Percentiles rank a stretch among this genome's conserved stretches.
Evolutionary conservation across 78 protist species (phyloP).

Genomic region (Anaeramoeba ignava): DNA sequence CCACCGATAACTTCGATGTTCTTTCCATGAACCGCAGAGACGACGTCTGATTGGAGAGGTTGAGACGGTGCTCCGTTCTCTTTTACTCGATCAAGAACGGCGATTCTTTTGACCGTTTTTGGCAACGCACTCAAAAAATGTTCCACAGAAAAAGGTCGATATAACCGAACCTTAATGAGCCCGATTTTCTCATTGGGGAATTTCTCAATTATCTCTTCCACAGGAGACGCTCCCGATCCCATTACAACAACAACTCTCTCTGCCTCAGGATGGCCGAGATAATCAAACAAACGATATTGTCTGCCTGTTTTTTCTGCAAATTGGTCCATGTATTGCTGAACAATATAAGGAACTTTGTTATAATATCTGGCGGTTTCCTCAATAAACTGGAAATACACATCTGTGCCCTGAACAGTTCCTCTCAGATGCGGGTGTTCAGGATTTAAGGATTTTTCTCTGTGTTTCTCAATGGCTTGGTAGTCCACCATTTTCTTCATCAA

Average conservation of each 20-base stretch:
- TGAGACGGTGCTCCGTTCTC: conserved; percentile 37
- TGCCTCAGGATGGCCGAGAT: conserved; percentile 47
- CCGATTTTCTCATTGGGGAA: conserved; percentile 38
- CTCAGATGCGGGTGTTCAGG: conserved; percentile 38
- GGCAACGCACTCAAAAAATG: conserved; percentile 43
- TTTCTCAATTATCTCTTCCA: conserved; percentile 20
- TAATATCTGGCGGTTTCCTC: conserved; percentile 28
- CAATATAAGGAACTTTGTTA: conserved; percentile 26
- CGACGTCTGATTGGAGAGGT: conserved; percentile 48
- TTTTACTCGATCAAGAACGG: conserved; percentile 50
- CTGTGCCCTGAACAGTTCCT: conserved; percentile 32
- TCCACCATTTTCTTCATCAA: conserved; percentile 12
- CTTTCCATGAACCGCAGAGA: background rate
- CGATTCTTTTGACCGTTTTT: conserved; percentile 17
- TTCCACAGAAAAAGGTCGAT: conserved; percentile 40
- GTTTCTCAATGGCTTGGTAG: conserved; percentile 15
- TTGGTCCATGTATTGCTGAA: conserved; percentile 27
- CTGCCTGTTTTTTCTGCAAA: conserved; percentile 34
- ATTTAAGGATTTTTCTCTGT: conserved; percentile 27
- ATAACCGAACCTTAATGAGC: conserved; percentile 39
- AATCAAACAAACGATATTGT: conserved; percentile 24
- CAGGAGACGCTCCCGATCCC: conserved; percentile 31
- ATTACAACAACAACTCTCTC: conserved; percentile 35
- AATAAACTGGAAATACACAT: conserved; percentile 29
- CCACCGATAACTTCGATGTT: conserved; percentile 32